Evolutionary conservation across 805 yeast genomes (phyloP), one percentile per base, ranked within the genome.

Genomic region (Candida piceae): DNA sequence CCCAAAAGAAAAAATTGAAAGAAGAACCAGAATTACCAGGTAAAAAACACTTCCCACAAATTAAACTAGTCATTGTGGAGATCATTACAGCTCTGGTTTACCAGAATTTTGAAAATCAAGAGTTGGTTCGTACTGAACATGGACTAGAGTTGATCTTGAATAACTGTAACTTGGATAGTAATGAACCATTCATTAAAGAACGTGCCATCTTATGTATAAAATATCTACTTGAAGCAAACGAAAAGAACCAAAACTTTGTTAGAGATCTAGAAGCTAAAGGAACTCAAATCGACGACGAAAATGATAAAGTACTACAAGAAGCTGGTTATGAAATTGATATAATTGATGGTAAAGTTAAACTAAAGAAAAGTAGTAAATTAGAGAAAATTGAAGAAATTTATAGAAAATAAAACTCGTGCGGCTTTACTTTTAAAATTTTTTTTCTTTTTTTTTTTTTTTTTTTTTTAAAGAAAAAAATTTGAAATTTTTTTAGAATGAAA

Each of bases 161-260:
- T 7, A 82, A 80, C 44, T 89, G 97, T 62, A 75, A 83, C 27
- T 78, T 93, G 35, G 97, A 90, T 57, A 80, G 79, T 31, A 78
- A 84, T 54, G 94, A 93, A 56, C 97, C 97, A 0, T 90, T 72
- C 49, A 80, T 84, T 39, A 82, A 86, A 46, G 98, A 90, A 53
- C 65, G 90, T 41, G 73, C 95, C 2, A 84, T 93, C 23, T 62
- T 90, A 6, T 86, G 96, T 52, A 55, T 93, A 20, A 75, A 80
- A 50, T 80, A 78, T 42, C 59, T 88, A 22, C 60, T 90, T 12
- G 72, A 74, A 17, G 67, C 72, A 8, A 93, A 93, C 49, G 51
- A 46, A 4, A 67, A 64, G 32, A 93, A 90, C 56, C 97, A 90
- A 59, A 66, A 71, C 1, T 77, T 88, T 55, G 88, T 90, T 1